Conservation (phyloP, 1,139 yeast genomes). For the Yamadazyma trypodendri region DNA sequence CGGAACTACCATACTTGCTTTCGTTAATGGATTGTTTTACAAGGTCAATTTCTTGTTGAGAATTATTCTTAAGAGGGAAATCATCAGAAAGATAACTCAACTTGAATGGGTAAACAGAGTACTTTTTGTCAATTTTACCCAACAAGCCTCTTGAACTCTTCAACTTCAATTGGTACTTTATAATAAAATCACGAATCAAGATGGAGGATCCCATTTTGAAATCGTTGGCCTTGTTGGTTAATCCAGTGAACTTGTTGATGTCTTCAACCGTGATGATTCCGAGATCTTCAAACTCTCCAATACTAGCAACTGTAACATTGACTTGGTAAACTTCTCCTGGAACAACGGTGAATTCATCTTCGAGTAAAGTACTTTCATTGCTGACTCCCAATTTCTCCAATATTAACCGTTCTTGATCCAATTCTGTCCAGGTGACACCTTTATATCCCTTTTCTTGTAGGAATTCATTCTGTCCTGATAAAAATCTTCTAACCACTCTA, state of each 20-base stretch:
- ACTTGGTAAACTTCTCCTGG: conserved; percentile 87
- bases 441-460: conserved; percentile 91
- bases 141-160: conserved; percentile 72
- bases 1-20: conserved; percentile 76
- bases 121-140: conserved; percentile 63
- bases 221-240: conserved; percentile 50
- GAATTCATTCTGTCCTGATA: conserved; percentile 92
- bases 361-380: conserved; percentile 48
- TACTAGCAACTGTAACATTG: conserved; percentile 79
- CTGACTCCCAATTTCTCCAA: conserved; percentile 13
- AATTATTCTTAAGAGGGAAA: conserved; percentile 51
- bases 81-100: conserved; percentile 59
- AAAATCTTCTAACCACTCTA: conserved; percentile 85
- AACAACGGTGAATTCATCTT: conserved; percentile 69
- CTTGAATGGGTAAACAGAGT: conserved; percentile 92
- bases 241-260: conserved; percentile 62
- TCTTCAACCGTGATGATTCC: conserved; percentile 69
- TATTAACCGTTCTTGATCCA: conserved; percentile 59
- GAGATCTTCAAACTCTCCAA: conserved; percentile 50
- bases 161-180: conserved; percentile 72
- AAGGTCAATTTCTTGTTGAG: conserved; percentile 34
- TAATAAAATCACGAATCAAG: conserved; percentile 81
- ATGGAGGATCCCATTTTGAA: conserved; percentile 68
- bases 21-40: conserved; percentile 55
- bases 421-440: conserved; percentile 90